Evolutionary conservation across 768 basidiomycete genomes (phyloP), one percentile per base, ranked within the genome.

Genomic region (Psilocybe tampanensis): DNA sequence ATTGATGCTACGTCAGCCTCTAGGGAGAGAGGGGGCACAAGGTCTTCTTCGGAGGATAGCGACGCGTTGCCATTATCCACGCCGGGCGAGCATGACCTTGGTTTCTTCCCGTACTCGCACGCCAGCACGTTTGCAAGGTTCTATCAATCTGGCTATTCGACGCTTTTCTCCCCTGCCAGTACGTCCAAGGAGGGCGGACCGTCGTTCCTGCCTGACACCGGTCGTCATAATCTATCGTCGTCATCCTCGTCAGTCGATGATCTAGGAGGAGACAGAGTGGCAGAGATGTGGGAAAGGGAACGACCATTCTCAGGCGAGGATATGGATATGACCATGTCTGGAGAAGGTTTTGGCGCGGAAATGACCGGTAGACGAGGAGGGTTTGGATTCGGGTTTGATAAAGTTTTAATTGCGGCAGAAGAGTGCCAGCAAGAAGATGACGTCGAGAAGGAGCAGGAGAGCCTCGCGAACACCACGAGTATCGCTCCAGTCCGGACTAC

Each of bases 1-100:
- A 5, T 33, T 0, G 34, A 50, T 33, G 18, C 39, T 21, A 18
- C 24, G 11, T 21, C 24, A 22, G 32, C 17, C 15, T 17, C 8
- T 1, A 21, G 21, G 24, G 34, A 44, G 41, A 54, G 18, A 13
- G 57, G 55, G 8, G 47, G 60, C 42, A 66, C 64, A 8, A 47
- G 66, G 4, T 65, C 66, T 0, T 66, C 63, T 22, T 64, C 61
- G 19, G 62, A 64, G 21, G 61, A 65, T 29, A 64, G 63, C 33
- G 66, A 68, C 26, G 53, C 58, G 21, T 29, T 68, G 5, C 52
- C 50, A 12, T 68, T 64, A 33, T 63, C 64, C 4, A 45, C 47
- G 1, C 55, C 50, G 24, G 60, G 55, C 12, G 61, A 60, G 43
- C 42, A 54, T 26, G 61, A 64, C 48, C 59, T 52, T 29, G 47